A percentile compares a stretch with the other conserved stretches of the same genome.
These are phyloP conservation scores for Polygonum maritimum DNA, from an alignment of 148 eudicot genomes.

Conservation along the genomic window DNA sequence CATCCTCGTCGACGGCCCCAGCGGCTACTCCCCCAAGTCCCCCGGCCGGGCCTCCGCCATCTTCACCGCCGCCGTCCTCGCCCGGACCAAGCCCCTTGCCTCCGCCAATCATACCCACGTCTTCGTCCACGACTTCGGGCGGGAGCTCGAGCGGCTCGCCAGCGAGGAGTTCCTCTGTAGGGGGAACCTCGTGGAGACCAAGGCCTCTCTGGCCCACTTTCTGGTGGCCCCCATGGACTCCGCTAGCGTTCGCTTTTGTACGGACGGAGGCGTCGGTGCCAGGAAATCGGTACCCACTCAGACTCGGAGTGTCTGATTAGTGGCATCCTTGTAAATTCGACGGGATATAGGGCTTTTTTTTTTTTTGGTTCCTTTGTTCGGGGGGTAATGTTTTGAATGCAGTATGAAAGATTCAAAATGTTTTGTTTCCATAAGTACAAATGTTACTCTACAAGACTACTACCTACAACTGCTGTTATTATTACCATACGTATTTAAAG, in stretches of 20 bases:
- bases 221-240: constrained; percentile 21
- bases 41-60: constrained; percentile 79
- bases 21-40: constrained; percentile 36
- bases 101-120: constrained; percentile 38
- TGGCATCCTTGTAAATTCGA: constrained; percentile 4
- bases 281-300: not conserved
- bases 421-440: not conserved
- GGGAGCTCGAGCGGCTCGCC: constrained; percentile 61
- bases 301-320: not conserved
- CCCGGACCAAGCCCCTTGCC: constrained; percentile 35
- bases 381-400: constrained; percentile 1
- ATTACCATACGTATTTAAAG: no score
- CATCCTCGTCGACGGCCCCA: constrained; percentile 76
- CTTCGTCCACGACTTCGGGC: constrained; percentile 66
- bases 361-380: not conserved
- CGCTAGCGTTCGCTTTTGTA: constrained; percentile 26
- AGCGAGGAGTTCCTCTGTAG: constrained; percentile 73
- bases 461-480: not conserved
- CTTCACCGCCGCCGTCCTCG: constrained; percentile 65
- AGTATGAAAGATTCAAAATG: not conserved
- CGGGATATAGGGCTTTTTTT: not conserved
- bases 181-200: constrained; percentile 61
- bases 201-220: constrained; percentile 62
- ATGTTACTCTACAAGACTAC: not conserved
- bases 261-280: constrained; percentile 7